Evolutionary conservation across 495 filamentous ascomycete genomes (phyloP).

Genomic region (Annulohypoxylon nitens): DNA sequence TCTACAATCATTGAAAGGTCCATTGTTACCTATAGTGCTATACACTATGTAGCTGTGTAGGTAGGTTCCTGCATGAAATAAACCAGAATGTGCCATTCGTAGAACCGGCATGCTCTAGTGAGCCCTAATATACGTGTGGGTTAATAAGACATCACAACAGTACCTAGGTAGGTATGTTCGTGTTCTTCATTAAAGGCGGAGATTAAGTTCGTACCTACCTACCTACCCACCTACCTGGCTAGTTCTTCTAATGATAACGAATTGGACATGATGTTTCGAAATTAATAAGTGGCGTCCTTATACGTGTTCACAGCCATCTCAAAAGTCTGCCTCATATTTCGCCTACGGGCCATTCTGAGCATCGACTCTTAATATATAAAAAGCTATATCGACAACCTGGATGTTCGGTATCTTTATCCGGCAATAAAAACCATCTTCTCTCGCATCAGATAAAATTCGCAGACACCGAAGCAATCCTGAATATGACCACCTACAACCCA

Average conservation of each 20-base stretch:
- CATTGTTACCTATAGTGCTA: background rate
- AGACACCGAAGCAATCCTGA: background rate
- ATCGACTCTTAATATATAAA: background rate
- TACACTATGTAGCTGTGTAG: background rate
- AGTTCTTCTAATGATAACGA: background rate
- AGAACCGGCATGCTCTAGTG: background rate
- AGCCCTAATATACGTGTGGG: background rate
- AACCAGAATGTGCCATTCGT: background rate
- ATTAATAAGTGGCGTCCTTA: background rate
- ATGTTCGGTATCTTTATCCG: background rate
- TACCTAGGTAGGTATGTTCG: no score
- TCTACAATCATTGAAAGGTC: background rate
- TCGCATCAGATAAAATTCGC: background rate
- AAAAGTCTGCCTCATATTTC: background rate
- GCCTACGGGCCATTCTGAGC: background rate
- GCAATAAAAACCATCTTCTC: background rate
- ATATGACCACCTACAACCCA: background rate
- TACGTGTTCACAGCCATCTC: background rate
- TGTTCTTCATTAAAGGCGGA: background rate
- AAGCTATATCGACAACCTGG: background rate
- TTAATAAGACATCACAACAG: background rate
- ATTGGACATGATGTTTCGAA: background rate
- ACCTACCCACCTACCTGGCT: background rate
- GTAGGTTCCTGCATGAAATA: background rate
- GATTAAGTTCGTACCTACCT: background rate